Evolutionary conservation across 306 rosid genomes (phyloP).

Genomic region (Rosa lucieae): DNA sequence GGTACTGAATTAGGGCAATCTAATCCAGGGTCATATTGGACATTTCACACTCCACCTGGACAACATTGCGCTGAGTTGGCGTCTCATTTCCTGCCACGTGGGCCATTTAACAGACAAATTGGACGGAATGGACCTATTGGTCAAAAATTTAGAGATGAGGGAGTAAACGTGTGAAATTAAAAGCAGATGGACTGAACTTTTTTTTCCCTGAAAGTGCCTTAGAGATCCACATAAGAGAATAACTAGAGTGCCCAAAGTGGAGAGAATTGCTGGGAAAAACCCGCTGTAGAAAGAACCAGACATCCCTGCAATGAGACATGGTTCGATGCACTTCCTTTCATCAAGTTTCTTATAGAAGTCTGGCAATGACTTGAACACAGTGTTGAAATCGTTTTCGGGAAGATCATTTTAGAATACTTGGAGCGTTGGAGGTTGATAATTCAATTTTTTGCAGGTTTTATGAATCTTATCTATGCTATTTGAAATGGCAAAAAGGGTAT

Average conservation of each 20-base stretch:
- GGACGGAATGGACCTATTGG: too few species aligned
- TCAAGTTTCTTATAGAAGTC: slow-evolving; percentile 20
- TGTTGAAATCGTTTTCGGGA: slow-evolving; percentile 51
- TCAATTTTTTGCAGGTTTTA: background rate
- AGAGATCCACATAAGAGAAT: too few species aligned
- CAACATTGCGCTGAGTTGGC: too few species aligned
- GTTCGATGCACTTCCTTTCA: background rate
- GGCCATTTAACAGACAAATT: too few species aligned
- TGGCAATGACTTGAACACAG: slow-evolving; percentile 37
- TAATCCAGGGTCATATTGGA: too few species aligned
- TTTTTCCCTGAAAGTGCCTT: too few species aligned
- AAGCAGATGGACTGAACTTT: too few species aligned
- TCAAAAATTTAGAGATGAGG: too few species aligned
- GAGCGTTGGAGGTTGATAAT: background rate
- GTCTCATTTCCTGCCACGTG: too few species aligned
- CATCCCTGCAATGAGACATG: slow-evolving; percentile 39
- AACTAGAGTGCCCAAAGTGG: slow-evolving; percentile 37
- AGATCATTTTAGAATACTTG: slow-evolving; percentile 50
- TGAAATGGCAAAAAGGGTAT: slow-evolving; percentile 16
- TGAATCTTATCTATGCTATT: slow-evolving; percentile 16
- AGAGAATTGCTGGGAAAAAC: slow-evolving; percentile 38
- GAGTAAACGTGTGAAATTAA: too few species aligned
- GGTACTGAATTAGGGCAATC: too few species aligned
- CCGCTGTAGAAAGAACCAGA: slow-evolving; percentile 56
- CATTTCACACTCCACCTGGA: too few species aligned